Evolutionary conservation across 2,329 filamentous ascomycete species (phyloP).

Genomic region (Fusarium paranaense): DNA sequence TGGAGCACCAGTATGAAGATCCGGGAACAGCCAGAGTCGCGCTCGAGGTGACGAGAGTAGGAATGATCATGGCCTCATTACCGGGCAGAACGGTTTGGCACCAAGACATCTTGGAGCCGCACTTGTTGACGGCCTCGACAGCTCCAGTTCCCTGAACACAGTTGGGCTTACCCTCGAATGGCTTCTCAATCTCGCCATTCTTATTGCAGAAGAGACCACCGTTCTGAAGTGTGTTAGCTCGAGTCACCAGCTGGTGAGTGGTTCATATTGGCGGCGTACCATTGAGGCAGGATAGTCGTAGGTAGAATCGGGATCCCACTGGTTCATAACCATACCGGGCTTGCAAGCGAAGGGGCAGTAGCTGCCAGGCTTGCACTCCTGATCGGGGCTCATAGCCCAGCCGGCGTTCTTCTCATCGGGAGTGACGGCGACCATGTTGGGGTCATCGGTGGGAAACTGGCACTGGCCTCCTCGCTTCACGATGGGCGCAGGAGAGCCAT

Average conservation of each 20-base stretch:
- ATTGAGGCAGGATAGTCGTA: conserved; percentile 79
- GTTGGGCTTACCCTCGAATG: conserved; percentile 75
- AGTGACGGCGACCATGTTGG: conserved; percentile 75
- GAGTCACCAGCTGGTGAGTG: not conserved
- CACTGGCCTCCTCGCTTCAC: conserved; percentile 69
- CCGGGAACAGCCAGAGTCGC: conserved; percentile 78
- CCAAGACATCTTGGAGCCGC: conserved; percentile 72
- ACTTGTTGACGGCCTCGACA: conserved; percentile 75
- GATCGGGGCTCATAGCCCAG: conserved; percentile 84
- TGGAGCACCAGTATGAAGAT: conserved; percentile 76
- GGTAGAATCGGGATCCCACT: conserved; percentile 79
- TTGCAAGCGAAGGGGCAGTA: conserved; percentile 85
- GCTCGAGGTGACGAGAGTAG: conserved; percentile 71
- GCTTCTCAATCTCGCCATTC: conserved; percentile 74
- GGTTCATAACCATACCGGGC: conserved; percentile 79
- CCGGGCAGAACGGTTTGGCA: conserved; percentile 85
- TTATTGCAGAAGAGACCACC: conserved; percentile 80
- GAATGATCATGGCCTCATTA: conserved; percentile 85
- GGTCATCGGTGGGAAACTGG: conserved; percentile 70
- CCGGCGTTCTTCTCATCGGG: conserved; percentile 74
- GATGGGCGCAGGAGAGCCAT: conserved; percentile 46
- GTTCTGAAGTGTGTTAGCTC: conserved; percentile 60
- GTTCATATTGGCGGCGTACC: conserved; percentile 59
- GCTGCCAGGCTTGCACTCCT: conserved; percentile 72
- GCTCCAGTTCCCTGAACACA: conserved; percentile 77